Conservation (phyloP, 169 alveolate genomes). For the Ichthyophthirius multifiliis region DNA sequence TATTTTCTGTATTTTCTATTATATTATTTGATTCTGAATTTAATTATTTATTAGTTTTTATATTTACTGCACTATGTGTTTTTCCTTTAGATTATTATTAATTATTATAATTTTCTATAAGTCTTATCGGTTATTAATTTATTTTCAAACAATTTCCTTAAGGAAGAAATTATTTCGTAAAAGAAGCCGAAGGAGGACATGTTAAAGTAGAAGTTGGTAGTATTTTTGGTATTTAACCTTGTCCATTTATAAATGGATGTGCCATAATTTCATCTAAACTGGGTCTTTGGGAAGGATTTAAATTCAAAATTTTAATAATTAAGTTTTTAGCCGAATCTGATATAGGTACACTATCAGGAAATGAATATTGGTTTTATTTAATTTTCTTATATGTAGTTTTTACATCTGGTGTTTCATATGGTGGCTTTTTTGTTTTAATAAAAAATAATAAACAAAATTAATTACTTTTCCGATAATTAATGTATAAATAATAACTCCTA, state of each 20-base stretch:
- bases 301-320: slow-evolving; percentile 53
- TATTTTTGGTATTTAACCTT: slow-evolving; percentile 58
- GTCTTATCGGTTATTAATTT: neutral
- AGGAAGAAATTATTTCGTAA: slow-evolving; percentile 43
- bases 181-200: slow-evolving; percentile 79
- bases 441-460: slow-evolving; percentile 46
- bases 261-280: slow-evolving; percentile 60
- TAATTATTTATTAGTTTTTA: neutral
- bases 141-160: neutral
- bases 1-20: neutral
- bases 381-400: slow-evolving; percentile 70
- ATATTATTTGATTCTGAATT: neutral
- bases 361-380: slow-evolving; percentile 56
- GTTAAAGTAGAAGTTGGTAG: slow-evolving; percentile 71
- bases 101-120: too few species aligned
- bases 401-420: slow-evolving; percentile 73
- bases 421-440: slow-evolving; percentile 72
- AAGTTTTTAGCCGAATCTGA: slow-evolving; percentile 60
- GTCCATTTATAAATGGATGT: slow-evolving; percentile 69
- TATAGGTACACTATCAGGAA: slow-evolving; percentile 57
- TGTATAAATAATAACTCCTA: slow-evolving; percentile 71
- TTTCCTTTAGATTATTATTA: too few species aligned
- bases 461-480: slow-evolving; percentile 48
- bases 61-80: too few species aligned
- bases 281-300: slow-evolving; percentile 75